Evolutionary conservation across 2,329 filamentous ascomycete genomes (phyloP), one percentile per base, ranked within the genome.

Genomic region (Davidsoniella neocaledoniae): DNA sequence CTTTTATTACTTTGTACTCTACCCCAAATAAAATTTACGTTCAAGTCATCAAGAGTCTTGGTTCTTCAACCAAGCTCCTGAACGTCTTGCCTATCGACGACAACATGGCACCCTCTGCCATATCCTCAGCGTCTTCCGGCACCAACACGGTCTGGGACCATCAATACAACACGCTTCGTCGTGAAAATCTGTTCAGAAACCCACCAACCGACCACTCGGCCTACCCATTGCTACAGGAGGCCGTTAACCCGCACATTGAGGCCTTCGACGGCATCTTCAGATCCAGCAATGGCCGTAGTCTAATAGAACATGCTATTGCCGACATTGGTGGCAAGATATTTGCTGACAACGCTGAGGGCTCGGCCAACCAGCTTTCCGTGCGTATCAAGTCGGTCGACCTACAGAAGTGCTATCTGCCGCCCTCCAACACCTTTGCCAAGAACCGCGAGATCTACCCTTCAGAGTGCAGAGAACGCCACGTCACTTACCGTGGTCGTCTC

Each of bases 391-490:
- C 88, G 55, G 74, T 96, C 29, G 81, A 81, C 55, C 73, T 96
- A 43, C 83, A 91, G 57, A 93, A 86, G 65, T 78, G 88, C 9
- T 72, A 79, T 56, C 71, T 95, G 12, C 87, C 88, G 3, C 68
- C 81, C 1, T 76, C 76, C 46, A 95, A 95, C 69, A 94, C 94
- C 65, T 80, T 83, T 60, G 83, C 83, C 50, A 78, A 75, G 58
- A 86, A 86, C 64, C 77, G 91, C 61, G 84, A 91, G 60, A 86
- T 98, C 57, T 76, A 87, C 53, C 91, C 91, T 0, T 79, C 90
- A 37, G 91, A 98, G 68, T 94, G 87, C 68, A 79, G 91, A 71
- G 90, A 98, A 68, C 78, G 91, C 43, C 90, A 96, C 71, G 79
- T 79, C 49, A 86, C 88, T 26, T 98, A 98, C 66, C 74, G 87